Evolutionary conservation across 2,329 filamentous ascomycete genomes (phyloP), one percentile per base, ranked within the genome.

Genomic region (Aspergillus latus): DNA sequence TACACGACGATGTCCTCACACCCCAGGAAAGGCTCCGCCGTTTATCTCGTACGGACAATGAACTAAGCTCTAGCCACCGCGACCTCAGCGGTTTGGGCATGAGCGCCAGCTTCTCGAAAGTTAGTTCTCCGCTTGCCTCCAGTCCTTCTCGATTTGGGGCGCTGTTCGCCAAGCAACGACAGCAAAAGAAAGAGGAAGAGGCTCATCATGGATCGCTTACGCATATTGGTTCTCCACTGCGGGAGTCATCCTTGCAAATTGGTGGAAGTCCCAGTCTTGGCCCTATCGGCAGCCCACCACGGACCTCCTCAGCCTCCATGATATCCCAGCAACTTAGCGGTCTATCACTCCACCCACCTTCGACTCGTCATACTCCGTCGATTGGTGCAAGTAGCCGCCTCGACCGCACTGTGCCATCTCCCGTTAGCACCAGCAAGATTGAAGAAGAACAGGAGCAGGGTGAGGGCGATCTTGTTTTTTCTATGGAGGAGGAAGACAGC

Each of bases 211-310:
- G 66, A 15, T 79, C 79, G 1, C 80, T 84, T 52, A 82, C 83
- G 44, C 84, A 86, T 65, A 80, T 88, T 44, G 86, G 86, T 36
- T 88, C 86, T 2, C 86, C 86, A 7, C 78, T 88, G 0, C 84
- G 85, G 49, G 85, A 87, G 66, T 84, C 83, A 2, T 80, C 78
- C 5, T 69, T 84, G 36, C 77, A 80, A 61, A 72, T 77, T 45
- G 76, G 72, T 46, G 76, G 75, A 28, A 82, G 77, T 58, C 80
- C 80, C 15, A 76, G 76, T 26, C 63, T 83, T 11, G 78, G 80
- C 13, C 78, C 81, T 42, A 78, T 81, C 37, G 74, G 75, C 49
- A 76, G 75, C 30, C 82, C 84, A 11, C 78, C 80, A 30, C 78
- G 82, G 16, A 82, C 84, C 64, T 75, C 80, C 4, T 81, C 81